A percentile compares a stretch with the other conserved stretches of the same genome.
These are phyloP conservation scores for Boeremia exigua DNA, from an alignment of 2,329 filamentous ascomycete species.

Conservation along the genomic window DNA sequence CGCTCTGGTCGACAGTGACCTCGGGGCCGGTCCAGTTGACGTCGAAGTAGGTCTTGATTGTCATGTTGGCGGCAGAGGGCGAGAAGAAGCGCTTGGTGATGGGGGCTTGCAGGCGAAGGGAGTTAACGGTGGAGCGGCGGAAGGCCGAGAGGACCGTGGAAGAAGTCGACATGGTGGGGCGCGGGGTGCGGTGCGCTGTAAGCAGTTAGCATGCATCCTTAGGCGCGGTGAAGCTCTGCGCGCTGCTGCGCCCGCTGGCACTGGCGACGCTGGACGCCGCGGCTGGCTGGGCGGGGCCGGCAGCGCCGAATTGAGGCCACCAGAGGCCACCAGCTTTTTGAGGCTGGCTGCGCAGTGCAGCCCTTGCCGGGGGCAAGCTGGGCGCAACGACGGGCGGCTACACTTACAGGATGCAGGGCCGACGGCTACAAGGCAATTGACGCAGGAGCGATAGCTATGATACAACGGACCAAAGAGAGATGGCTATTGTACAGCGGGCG, in stretches of 20 bases:
- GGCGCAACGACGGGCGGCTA: conserved; percentile 41
- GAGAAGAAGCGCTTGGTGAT: conserved; percentile 61
- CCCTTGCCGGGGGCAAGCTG: conserved; percentile 21
- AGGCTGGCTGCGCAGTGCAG: too few relatives aligned
- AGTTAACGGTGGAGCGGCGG: conserved; percentile 36
- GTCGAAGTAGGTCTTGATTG: conserved; percentile 77
- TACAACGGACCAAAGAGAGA: conserved; percentile 28
- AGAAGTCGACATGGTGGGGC: conserved; percentile 37
- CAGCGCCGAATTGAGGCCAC: too few relatives aligned
- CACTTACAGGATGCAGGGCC: conserved; percentile 32
- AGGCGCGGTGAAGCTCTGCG: conserved; percentile 17
- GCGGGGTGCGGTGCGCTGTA: conserved; percentile 27
- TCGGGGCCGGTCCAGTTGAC: conserved; percentile 73
- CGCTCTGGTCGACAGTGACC: conserved; percentile 64
- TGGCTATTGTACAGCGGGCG: conserved; percentile 12
- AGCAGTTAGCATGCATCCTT: conserved; percentile 19
- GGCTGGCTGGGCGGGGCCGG: neutral
- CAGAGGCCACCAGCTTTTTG: too few relatives aligned
- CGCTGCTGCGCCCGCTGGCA: neutral
- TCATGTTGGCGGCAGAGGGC: conserved; percentile 76
- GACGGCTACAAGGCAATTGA: conserved; percentile 38
- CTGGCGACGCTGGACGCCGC: neutral
- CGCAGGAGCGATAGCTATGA: conserved; percentile 26
- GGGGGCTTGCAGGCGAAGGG: conserved; percentile 41
- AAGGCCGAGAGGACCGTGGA: conserved; percentile 42